Percentiles rank a stretch among this genome's conserved stretches.
These are phyloP conservation scores for Ganoderma sinense DNA, from an alignment of 1,284 basidiomycete species.

Conservation along the genomic window DNA sequence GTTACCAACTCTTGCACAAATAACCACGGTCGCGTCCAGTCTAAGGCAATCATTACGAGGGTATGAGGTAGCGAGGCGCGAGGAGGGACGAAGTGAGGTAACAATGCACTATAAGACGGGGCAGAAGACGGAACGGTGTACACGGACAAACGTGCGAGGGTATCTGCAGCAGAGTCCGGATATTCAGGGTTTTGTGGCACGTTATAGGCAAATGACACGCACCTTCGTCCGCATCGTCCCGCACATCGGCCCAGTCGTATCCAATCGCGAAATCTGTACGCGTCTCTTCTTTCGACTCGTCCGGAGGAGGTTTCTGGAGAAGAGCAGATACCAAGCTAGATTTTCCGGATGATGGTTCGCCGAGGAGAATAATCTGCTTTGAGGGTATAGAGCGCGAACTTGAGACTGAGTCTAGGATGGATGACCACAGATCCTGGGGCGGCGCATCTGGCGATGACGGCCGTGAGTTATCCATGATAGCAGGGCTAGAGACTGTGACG, in stretches of 20 bases:
- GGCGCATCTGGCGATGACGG: slow-evolving; percentile 72
- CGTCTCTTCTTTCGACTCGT: slow-evolving; percentile 64
- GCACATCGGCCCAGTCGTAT: slow-evolving; percentile 87
- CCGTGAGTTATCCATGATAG: slow-evolving; percentile 56
- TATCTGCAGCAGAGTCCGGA: slow-evolving; percentile 59
- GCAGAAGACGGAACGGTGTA: slow-evolving; percentile 89
- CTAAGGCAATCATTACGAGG: slow-evolving; percentile 87
- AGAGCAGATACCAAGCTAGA: slow-evolving; percentile 74
- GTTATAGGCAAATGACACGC: slow-evolving; percentile 33
- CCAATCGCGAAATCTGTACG: slow-evolving; percentile 81
- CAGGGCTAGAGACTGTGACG: neutral
- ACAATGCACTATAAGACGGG: slow-evolving; percentile 74
- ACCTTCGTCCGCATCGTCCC: slow-evolving; percentile 92
- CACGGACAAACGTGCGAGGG: slow-evolving; percentile 85
- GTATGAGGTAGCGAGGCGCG: slow-evolving; percentile 77
- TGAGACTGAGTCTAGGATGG: slow-evolving; percentile 89
- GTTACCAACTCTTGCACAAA: slow-evolving; percentile 88
- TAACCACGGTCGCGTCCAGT: slow-evolving; percentile 94
- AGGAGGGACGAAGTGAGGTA: slow-evolving; percentile 86
- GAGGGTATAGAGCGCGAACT: slow-evolving; percentile 84
- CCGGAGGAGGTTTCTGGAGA: slow-evolving; percentile 65
- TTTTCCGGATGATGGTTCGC: slow-evolving; percentile 81
- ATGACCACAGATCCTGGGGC: slow-evolving; percentile 88
- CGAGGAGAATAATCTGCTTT: slow-evolving; percentile 86
- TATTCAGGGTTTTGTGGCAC: neutral